phyloP scores from a whole-genome alignment of 1,284 basidiomycete genomes.

The Marasmius oreades region DNA sequence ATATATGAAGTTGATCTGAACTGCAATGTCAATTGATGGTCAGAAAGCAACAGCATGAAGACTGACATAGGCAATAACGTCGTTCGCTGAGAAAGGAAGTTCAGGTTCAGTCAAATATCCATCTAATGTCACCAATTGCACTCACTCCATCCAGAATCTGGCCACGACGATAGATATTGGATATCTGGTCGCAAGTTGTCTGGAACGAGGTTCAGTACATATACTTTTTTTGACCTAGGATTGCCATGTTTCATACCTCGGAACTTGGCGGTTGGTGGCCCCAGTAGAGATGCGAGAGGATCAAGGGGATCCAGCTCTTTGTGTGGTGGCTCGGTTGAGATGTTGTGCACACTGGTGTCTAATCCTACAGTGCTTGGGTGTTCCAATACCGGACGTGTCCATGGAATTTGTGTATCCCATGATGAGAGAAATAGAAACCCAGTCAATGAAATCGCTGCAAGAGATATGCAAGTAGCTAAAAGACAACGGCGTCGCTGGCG shows the following conservation, averaged over 20 bases:
- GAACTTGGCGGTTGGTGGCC: constrained; percentile 52
- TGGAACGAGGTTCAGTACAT: constrained; percentile 21
- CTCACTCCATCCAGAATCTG: constrained; percentile 61
- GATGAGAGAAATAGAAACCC: constrained; percentile 28
- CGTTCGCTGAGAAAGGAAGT: constrained; percentile 48
- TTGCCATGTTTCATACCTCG: constrained; percentile 34
- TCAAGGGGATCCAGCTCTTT: constrained; percentile 21
- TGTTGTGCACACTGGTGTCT: background rate
- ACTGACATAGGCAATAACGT: constrained; percentile 62
- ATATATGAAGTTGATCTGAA: constrained; percentile 63
- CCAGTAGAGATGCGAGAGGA: constrained; percentile 34
- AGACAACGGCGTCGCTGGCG: background rate
- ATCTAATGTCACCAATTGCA: constrained; percentile 13
- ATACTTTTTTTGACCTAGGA: background rate
- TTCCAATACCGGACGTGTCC: background rate
- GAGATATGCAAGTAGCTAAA: constrained; percentile 14
- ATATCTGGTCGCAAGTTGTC: constrained; percentile 20
- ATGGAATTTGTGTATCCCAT: constrained; percentile 19
- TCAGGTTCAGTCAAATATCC: constrained; percentile 9
- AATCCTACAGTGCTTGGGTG: background rate
- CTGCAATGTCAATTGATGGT: background rate
- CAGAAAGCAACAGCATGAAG: background rate
- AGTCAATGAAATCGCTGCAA: constrained; percentile 33
- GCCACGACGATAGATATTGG: constrained; percentile 3
- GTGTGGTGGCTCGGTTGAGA: background rate